Conservation (phyloP, 108 stramenopile species). For the Pseudonitzschia delicatissima region DNA sequence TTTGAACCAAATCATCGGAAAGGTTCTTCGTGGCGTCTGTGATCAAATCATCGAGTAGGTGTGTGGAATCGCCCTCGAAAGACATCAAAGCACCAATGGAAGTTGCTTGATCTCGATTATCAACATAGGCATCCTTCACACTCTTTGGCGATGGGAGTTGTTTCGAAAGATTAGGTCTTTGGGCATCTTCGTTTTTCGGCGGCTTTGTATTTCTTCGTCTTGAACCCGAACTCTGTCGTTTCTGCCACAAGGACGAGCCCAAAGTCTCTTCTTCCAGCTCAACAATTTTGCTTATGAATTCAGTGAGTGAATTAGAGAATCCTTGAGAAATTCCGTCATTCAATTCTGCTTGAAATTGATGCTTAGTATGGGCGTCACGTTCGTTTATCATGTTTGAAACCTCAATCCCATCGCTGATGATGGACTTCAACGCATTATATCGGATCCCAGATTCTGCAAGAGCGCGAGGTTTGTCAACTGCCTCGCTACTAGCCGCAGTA, state of each 20-base stretch:
- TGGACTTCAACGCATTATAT: constrained; percentile 32
- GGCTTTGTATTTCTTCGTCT: background rate
- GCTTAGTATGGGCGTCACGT: background rate
- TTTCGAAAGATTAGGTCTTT: constrained; percentile 22
- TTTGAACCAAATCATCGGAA: constrained; percentile 27
- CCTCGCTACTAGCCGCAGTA: background rate
- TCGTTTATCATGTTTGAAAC: background rate
- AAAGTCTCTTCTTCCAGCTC: constrained; percentile 62
- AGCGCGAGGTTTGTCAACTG: constrained; percentile 2
- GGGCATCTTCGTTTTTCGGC: constrained; percentile 10
- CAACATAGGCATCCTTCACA: constrained; percentile 36
- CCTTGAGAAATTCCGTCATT: background rate
- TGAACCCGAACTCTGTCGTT: constrained; percentile 9
- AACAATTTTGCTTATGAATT: constrained; percentile 29
- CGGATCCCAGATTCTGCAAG: constrained; percentile 1
- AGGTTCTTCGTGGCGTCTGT: constrained; percentile 27
- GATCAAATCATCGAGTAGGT: constrained; percentile 22
- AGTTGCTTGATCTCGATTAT: constrained; percentile 37
- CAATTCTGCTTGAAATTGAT: background rate
- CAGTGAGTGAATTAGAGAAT: background rate
- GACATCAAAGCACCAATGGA: constrained; percentile 46
- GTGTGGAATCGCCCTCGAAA: constrained; percentile 31
- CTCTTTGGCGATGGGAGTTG: constrained; percentile 30
- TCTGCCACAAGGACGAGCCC: constrained; percentile 56
- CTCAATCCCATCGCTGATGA: constrained; percentile 29